Evolutionary conservation across 805 yeast genomes (phyloP), one percentile per base, ranked within the genome.

Genomic region (Yarrowia deformans): DNA sequence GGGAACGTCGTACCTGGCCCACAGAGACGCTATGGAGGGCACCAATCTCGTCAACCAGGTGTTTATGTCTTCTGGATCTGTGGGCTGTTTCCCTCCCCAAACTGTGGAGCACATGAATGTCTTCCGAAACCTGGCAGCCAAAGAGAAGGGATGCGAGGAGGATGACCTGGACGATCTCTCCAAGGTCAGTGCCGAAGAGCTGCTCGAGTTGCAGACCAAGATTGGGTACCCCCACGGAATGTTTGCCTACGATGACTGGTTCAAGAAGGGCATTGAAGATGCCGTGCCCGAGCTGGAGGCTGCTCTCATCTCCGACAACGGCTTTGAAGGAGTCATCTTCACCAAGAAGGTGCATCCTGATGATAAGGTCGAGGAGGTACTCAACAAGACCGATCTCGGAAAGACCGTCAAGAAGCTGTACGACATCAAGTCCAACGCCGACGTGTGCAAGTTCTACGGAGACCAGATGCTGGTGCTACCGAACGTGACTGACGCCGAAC

Each of bases 381-480:
- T 55, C 61, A 39, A 14, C 43, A 39, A 39, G 16, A 14, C 61
- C n/a, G 46, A 39, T 8, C 61, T 55, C 6, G 61, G 61, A 4
- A 39, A 39, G 32, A 18, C 43, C 6, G 23, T 55, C 46, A 37
- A 55, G 7, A 39, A 55, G 61, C 61, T 55, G 19, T 55, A 55
- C 46, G 16, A 55, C 46, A 55, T 55, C 61, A 55, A 37, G 19
- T 19, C 34, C 46, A 55, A 55, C 19, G 8, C n/a, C 9, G 61
- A 39, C 18, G 61, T 55, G 19, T 55, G 61, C 46, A 55, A 55
- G 61, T 55, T 55, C 14, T 55, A 55, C 34, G 61, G 61, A 23
- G 61, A 55, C 35, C 61, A 55, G 61, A 55, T 55, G 61, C 61
- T 55, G 14, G 61, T 55, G 3, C 46, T 55, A 1, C 61, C 61